Base-by-base conservation (phyloP, 1,139 yeast species). In the Hyphopichia buzzinii region DNA sequence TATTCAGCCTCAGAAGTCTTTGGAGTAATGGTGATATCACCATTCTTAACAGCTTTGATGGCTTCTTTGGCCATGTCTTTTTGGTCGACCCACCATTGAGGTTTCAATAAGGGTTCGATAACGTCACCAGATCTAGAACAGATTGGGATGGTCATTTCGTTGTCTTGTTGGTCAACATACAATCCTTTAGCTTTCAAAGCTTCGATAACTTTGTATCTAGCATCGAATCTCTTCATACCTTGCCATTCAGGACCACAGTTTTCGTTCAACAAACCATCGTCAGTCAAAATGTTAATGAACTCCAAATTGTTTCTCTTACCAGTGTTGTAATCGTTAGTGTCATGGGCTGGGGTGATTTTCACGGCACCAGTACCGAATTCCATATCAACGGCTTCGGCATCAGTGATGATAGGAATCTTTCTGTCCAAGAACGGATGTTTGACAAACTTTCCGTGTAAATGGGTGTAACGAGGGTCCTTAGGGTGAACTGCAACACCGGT, bases 291-390 rank as follows among this genome's bases (percentile, higher is more conserved):
- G 66, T 88, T 89, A 63, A 92, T 76, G 56, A 89, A 80, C 60
- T 88, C 96, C 53, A 92, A 75, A 55, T 81, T 74, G 64, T 88
- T 88, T 70, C 97, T 89, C 70, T 87, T 89, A 72, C 98, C 98
- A 39, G 97, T 87, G 55, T 74, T 77, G 74, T 87, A 88, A 87
- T 92, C 98, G 75, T 92, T 92, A 55, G 84, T 87, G 66, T 92
- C 98, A 64, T 92, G 98, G 37, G 96, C 97, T 41, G 98, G 98
- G 16, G 98, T 92, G 58, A 92, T 92, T 69, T 92, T 92, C 47
- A 92, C 98, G 30, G 98, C 98, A 83, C 98, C 98, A 48, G 98
- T 92, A 75, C 98, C 98, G 52, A 92, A 92, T 64, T 87, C 96
- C 97, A 92, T 92, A 63, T 92, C 98, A 46, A 92, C 98, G 28